These are phyloP conservation scores for Cladosporium velox DNA, from an alignment of 2,329 filamentous ascomycete genomes.

Conservation along the genomic window DNA sequence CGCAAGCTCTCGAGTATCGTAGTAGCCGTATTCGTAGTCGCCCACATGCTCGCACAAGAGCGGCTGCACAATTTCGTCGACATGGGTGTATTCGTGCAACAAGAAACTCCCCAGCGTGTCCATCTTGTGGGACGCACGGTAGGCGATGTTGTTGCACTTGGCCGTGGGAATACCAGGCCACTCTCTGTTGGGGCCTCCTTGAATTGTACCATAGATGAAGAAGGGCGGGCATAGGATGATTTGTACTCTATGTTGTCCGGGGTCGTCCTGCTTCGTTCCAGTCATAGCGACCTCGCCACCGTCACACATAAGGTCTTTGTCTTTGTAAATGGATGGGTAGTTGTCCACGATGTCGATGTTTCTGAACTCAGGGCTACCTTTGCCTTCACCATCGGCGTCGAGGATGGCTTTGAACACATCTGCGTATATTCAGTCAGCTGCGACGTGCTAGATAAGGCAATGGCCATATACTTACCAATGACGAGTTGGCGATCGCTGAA, in stretches of 20 bases:
- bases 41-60: background rate
- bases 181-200: background rate
- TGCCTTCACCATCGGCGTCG: background rate
- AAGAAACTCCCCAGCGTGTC: background rate
- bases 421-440: background rate
- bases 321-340: background rate
- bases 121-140: background rate
- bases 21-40: background rate
- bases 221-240: background rate
- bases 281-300: background rate
- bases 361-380: background rate
- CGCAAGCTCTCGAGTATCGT: background rate
- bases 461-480: background rate
- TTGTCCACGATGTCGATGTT: background rate
- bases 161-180: background rate
- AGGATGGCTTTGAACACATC: background rate
- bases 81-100: background rate
- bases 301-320: background rate
- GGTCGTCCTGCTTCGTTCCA: background rate
- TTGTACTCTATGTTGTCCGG: background rate
- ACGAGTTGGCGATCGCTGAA: background rate
- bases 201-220: background rate
- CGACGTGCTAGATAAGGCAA: background rate
- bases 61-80: background rate
- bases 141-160: background rate